These are phyloP conservation scores for Nicotiana tabacum DNA, from an alignment of 257 asterid species.

Conservation along the genomic window DNA sequence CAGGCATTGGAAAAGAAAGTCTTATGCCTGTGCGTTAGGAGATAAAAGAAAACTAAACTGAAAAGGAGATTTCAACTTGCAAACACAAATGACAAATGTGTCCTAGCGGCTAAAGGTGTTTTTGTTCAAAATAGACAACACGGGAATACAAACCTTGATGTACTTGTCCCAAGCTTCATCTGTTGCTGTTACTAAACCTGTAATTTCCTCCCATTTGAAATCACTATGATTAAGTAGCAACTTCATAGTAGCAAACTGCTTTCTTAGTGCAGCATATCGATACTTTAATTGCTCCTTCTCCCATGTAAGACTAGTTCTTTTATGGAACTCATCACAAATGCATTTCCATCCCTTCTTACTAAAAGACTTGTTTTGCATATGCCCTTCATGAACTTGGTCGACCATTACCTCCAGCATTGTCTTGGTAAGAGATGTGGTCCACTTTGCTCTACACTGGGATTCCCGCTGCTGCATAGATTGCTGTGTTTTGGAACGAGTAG, in stretches of 20 bases:
- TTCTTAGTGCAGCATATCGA: constrained; percentile 60
- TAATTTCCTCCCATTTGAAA: constrained; percentile 59
- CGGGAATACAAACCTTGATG: constrained; percentile 34
- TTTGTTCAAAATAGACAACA: background rate
- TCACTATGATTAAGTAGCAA: constrained; percentile 48
- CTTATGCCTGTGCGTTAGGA: background rate
- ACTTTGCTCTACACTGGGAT: constrained; percentile 70
- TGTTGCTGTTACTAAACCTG: constrained; percentile 52
- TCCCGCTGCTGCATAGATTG: constrained; percentile 39
- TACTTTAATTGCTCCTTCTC: constrained; percentile 70
- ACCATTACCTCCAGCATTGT: constrained; percentile 60
- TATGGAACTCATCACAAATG: constrained; percentile 61
- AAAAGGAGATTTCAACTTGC: background rate
- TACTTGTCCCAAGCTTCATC: constrained; percentile 73
- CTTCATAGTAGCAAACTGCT: constrained; percentile 44
- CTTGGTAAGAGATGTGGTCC: constrained; percentile 62
- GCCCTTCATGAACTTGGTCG: constrained; percentile 56
- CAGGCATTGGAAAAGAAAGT: background rate
- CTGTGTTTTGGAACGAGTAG: constrained; percentile 50
- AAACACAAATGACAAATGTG: background rate
- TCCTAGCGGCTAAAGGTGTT: background rate
- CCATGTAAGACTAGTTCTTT: constrained; percentile 69
- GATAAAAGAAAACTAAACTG: background rate
- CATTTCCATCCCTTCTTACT: constrained; percentile 72
- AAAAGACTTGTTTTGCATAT: constrained; percentile 52